Conservation (phyloP, 768 basidiomycete species). For the Pleurotus giganteus region DNA sequence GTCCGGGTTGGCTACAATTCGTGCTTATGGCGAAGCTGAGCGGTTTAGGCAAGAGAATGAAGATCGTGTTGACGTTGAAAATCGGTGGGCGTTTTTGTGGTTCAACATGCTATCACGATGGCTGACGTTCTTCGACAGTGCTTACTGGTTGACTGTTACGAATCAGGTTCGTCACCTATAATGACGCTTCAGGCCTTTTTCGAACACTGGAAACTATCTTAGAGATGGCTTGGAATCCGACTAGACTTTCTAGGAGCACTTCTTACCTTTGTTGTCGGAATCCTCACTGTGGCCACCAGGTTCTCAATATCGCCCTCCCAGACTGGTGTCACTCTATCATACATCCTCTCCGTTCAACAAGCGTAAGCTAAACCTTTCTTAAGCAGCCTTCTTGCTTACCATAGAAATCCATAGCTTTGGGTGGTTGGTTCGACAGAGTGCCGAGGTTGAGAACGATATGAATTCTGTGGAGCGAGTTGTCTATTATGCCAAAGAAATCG, state of each 20-base stretch:
- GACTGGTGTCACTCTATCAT: constrained; percentile 75
- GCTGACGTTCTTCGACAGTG: constrained; percentile 34
- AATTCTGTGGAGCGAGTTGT: constrained; percentile 86
- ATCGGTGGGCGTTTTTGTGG: constrained; percentile 43
- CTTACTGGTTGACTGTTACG: constrained; percentile 83
- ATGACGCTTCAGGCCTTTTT: not conserved
- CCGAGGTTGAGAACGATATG: constrained; percentile 93
- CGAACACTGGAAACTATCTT: constrained; percentile 17
- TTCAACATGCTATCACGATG: not conserved
- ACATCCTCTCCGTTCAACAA: constrained; percentile 79
- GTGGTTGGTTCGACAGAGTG: constrained; percentile 74
- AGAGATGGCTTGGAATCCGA: constrained; percentile 87
- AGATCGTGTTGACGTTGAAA: constrained; percentile 78
- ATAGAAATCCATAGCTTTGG: constrained; percentile 47
- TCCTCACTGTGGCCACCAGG: constrained; percentile 74
- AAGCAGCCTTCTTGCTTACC: not conserved
- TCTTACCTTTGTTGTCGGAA: constrained; percentile 73
- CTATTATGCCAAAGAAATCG: constrained; percentile 76
- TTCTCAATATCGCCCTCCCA: constrained; percentile 77
- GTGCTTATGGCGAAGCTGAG: constrained; percentile 78
- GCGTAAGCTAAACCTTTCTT: constrained; percentile 28
- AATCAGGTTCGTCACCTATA: constrained; percentile 57
- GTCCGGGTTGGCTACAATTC: constrained; percentile 82
- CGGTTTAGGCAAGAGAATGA: constrained; percentile 79
- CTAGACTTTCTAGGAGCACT: constrained; percentile 80